Conservation (phyloP, 2,329 filamentous ascomycete genomes). For the Lachnellula subtilissima region DNA sequence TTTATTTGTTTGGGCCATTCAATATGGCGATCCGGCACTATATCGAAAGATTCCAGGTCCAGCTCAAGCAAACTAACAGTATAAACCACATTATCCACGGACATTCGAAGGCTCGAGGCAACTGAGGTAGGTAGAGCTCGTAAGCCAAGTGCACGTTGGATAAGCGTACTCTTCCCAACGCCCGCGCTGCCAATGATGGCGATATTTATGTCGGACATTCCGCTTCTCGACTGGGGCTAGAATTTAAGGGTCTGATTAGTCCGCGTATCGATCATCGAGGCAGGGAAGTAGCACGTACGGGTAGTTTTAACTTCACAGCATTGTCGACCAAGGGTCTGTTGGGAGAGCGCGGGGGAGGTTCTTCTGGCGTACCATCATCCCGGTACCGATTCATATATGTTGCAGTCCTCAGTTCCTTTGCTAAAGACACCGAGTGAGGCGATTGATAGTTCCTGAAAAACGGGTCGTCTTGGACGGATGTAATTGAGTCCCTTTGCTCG, state of each 20-base stretch:
- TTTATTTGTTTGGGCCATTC: constrained; percentile 65
- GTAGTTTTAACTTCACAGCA: constrained; percentile 16
- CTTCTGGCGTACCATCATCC: constrained; percentile 15
- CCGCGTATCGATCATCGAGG: neutral
- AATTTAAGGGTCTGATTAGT: constrained; percentile 12
- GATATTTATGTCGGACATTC: constrained; percentile 54
- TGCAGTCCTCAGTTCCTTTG: constrained; percentile 30
- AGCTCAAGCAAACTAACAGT: constrained; percentile 60
- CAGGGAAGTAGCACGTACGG: constrained; percentile 17
- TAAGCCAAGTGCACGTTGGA: constrained; percentile 57
- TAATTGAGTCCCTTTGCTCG: constrained; percentile 42
- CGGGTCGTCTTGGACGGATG: constrained; percentile 51
- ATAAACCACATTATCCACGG: constrained; percentile 54
- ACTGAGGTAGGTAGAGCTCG: constrained; percentile 48
- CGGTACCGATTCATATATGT: constrained; percentile 16
- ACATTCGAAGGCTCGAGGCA: constrained; percentile 52
- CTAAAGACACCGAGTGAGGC: constrained; percentile 31
- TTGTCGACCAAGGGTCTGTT: constrained; percentile 16
- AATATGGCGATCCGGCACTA: constrained; percentile 53
- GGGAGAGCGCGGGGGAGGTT: constrained; percentile 10
- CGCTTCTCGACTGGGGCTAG: constrained; percentile 29
- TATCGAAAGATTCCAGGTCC: constrained; percentile 60
- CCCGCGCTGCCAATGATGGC: constrained; percentile 62
- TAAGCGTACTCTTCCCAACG: constrained; percentile 64
- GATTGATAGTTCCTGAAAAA: constrained; percentile 47